These are phyloP conservation scores for Flaveria trinervia DNA, from an alignment of 129 eudicot genomes.

Conservation along the genomic window DNA sequence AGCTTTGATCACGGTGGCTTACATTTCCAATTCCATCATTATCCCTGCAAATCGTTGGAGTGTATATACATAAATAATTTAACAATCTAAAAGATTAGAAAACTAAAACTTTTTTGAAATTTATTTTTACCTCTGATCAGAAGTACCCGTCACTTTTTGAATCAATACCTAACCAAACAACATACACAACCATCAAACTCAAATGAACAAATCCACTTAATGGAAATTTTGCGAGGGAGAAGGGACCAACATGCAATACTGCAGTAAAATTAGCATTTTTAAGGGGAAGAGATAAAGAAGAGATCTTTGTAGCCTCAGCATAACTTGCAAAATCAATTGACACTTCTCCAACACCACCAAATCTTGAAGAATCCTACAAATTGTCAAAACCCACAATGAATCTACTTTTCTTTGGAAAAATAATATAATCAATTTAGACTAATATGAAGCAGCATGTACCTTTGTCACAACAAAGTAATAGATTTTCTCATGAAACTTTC, in stretches of 20 bases:
- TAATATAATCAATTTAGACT: neutral
- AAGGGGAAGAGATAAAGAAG: slow-evolving; percentile 67
- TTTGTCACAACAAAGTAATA: slow-evolving; percentile 68
- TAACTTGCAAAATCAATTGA: slow-evolving; percentile 77
- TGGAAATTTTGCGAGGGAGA: neutral
- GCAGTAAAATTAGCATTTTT: slow-evolving; percentile 56
- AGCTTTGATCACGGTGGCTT: slow-evolving; percentile 47
- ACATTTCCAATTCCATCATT: slow-evolving; percentile 45
- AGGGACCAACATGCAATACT: slow-evolving; percentile 72
- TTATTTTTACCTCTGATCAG: slow-evolving; percentile 58
- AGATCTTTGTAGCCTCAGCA: slow-evolving; percentile 59
- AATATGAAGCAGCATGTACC: slow-evolving; percentile 40
- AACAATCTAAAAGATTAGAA: neutral
- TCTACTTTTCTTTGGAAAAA: slow-evolving; percentile 18
- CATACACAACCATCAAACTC: slow-evolving; percentile 14
- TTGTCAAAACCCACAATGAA: neutral
- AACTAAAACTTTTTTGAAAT: neutral
- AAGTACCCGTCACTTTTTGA: slow-evolving; percentile 61
- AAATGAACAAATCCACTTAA: neutral
- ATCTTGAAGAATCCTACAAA: slow-evolving; percentile 76
- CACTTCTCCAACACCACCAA: slow-evolving; percentile 82
- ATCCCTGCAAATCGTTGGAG: slow-evolving; percentile 43
- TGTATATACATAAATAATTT: slow-evolving; percentile 4
- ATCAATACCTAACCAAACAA: slow-evolving; percentile 61
- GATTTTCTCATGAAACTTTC: slow-evolving; percentile 75